Evolutionary conservation across 768 basidiomycete species (phyloP), one percentile per base, ranked within the genome.

Genomic region (Rhizopogon salebrosus): DNA sequence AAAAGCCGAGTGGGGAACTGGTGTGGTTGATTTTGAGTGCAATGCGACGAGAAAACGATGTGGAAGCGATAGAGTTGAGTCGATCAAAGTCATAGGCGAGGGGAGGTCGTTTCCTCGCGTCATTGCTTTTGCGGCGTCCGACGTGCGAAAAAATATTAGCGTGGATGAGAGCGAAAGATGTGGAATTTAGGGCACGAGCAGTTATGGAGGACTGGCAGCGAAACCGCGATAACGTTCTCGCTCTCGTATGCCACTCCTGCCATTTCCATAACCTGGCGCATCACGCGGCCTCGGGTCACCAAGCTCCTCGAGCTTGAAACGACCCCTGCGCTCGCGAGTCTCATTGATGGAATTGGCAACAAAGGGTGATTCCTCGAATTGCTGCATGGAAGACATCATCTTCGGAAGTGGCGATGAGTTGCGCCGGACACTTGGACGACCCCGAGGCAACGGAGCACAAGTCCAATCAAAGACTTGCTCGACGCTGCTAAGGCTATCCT

Each of bases 251-350:
- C 85, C 87, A 57, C 84, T 87, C 48, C 85, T 78, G 49, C 85
- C 85, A 38, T 70, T 71, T 5, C 84, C 85, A 54, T 70, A 82
- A 8, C 85, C 85, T 35, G 85, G 85, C 2, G 80, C 84, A 35
- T 73, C 69, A n/a, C 67, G 68, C 31, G 70, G 70, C 42, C 60
- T 60, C 18, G 69, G 56, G 2, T 71, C 77, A 39, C 78, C 76
- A 48, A 85, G 66, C 60, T 85, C 83, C 6, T 80, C 75, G 7
- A 71, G 72, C 51, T 79, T 72, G 52, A 78, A 69, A 5, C 85
- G 75, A 13, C 86, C 87, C 54, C 86, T 72, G 43, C 68, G 63
- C 31, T 71, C 66, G 45, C 67, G 59, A 34, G 62, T 66, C 14
- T 62, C 49, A 29, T 46, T 57, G 23, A 40, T 40, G 29, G 35